Evolutionary conservation across 2,329 filamentous ascomycete genomes (phyloP).

Genomic region (Hymenoscyphus linearis): DNA sequence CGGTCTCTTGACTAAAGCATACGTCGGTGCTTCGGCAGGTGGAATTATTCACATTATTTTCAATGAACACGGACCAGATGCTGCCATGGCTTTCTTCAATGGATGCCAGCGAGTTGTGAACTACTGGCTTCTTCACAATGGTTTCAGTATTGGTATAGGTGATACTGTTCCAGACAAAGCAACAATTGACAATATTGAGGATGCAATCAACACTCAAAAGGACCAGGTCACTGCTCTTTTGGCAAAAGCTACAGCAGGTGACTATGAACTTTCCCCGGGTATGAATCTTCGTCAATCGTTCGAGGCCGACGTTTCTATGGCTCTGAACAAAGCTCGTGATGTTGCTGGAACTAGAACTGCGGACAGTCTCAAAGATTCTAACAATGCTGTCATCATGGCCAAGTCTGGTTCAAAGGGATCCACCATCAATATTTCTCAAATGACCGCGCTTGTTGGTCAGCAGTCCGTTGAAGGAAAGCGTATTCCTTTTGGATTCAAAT

Average conservation of each 20-base stretch:
- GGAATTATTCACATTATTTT: conserved; percentile 95
- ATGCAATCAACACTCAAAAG: conserved; percentile 77
- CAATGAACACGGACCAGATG: conserved; percentile 84
- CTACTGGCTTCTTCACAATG: conserved; percentile 95
- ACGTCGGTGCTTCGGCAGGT: conserved; percentile 80
- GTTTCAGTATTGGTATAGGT: conserved; percentile 96
- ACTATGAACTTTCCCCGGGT: conserved; percentile 87
- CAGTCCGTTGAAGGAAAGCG: conserved; percentile 98
- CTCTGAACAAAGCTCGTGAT: conserved; percentile 92
- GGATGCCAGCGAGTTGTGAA: conserved; percentile 91
- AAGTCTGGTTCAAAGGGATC: conserved; percentile 97
- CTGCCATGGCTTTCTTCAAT: conserved; percentile 92
- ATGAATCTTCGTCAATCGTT: conserved; percentile 99
- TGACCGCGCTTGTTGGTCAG: conserved; percentile 96
- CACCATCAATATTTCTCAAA: conserved; percentile 98
- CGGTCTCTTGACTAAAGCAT: conserved; percentile 89
- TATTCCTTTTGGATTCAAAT: conserved; percentile 99
- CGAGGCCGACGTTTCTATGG: conserved; percentile 92
- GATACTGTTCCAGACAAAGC: conserved; percentile 88
- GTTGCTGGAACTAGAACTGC: conserved; percentile 90
- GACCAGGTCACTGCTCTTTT: conserved; percentile 72
- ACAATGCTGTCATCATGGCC: conserved; percentile 96
- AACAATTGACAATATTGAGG: conserved; percentile 81
- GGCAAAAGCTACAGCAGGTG: conserved; percentile 72
- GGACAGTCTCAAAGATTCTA: conserved; percentile 87